Evolutionary conservation across 2,329 filamentous ascomycete species (phyloP), one percentile per base, ranked within the genome.

Genomic region (Ophiostoma novo-ulmi): DNA sequence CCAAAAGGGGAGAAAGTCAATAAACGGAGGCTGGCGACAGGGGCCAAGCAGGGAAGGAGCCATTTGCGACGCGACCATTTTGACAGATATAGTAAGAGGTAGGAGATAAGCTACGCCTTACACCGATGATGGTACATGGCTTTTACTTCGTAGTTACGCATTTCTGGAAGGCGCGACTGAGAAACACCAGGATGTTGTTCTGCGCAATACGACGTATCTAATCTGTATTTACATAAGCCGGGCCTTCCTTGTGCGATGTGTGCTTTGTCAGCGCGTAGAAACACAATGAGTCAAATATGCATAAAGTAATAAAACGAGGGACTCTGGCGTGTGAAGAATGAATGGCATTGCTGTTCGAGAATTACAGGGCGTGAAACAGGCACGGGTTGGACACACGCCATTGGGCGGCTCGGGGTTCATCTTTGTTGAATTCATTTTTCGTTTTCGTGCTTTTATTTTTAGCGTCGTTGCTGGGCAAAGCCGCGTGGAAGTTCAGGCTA

Each of bases 391-490:
- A 58, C 13, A 26, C 22, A 26, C 7, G n/a, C 22, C 10, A 58
- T 58, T 58, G 52, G 52, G 22, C 52, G 22, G 52, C 52, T 58
- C 52, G 52, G 44, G 17, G n/a, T 48, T n/a, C 44, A 48, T 48
- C 38, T 10, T 44, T 48, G 17, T 48, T 20, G 44, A 20, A 48
- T 48, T 48, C 44, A 20, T 48, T 48, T 48, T 48, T 3, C 31
- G 31, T 52, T 22, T 63, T 67, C 14, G 14, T 11, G 67, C 39
- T 58, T 58, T 39, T n/a, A 48, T 44, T 35, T 55, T 64, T 71
- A 70, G 70, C 68, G 64, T 61, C 70, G 70, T 71, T 71, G 70
- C 70, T 70, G 64, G 63, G 71, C 52, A 35, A 58, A 35, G 65
- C 26, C 44, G 44, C 31, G 55, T 70, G 58, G 39, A 44, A 41